phyloP scores from a whole-genome alignment of 805 yeast species.

The Pichia manshurica region DNA sequence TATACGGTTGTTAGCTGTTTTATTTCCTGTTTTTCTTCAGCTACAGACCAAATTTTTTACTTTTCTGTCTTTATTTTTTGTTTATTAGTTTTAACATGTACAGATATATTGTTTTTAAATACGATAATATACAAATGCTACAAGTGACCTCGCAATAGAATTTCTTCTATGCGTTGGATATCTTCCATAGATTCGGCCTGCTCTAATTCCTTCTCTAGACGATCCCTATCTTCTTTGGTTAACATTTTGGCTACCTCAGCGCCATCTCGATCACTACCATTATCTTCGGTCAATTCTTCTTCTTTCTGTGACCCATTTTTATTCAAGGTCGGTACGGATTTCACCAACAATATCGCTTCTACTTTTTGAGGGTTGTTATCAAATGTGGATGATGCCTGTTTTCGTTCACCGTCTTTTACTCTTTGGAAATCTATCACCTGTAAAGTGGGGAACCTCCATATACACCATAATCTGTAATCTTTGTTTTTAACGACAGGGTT shows the following conservation, averaged over 20 bases:
- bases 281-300: neutral
- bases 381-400: slow-evolving; percentile 39
- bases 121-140: slow-evolving; percentile 3
- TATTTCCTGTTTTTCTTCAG: too few relatives aligned
- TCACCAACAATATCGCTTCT: slow-evolving; percentile 19
- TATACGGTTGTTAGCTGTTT: neutral
- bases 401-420: slow-evolving; percentile 52
- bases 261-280: neutral
- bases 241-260: slow-evolving; percentile 30
- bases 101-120: neutral
- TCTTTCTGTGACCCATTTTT: neutral
- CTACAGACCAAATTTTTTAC: too few relatives aligned
- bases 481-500: slow-evolving; percentile 49
- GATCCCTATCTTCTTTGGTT: slow-evolving; percentile 46
- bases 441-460: slow-evolving; percentile 60
- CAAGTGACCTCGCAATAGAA: slow-evolving; percentile 37
- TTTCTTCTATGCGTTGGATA: slow-evolving; percentile 61
- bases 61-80: neutral
- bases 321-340: neutral
- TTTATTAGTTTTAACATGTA: neutral
- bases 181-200: slow-evolving; percentile 69
- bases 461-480: slow-evolving; percentile 53
- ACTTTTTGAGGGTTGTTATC: slow-evolving; percentile 33
- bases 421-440: slow-evolving; percentile 62
- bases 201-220: slow-evolving; percentile 48